Evolutionary conservation across 306 rosid genomes (phyloP).

Genomic region (Pyrus communis): DNA sequence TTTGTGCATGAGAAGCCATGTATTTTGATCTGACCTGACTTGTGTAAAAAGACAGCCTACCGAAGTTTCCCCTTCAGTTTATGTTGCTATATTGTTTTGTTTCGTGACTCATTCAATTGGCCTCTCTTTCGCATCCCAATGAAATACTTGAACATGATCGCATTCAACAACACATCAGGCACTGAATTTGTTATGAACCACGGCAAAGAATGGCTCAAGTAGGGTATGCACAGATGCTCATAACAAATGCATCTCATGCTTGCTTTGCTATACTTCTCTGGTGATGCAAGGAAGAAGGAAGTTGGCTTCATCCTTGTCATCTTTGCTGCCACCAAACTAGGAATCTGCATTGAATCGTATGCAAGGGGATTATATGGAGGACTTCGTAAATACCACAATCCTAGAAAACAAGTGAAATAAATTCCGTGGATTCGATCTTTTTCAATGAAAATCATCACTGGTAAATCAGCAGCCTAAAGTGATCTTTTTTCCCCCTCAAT

Average conservation of each 20-base stretch:
- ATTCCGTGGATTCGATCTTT: too few species aligned
- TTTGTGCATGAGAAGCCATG: not conserved
- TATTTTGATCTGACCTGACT: not conserved
- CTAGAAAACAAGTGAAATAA: too few species aligned
- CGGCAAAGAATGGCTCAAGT: constrained; percentile 22
- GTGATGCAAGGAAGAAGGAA: constrained; percentile 8
- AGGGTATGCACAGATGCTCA: constrained; percentile 14
- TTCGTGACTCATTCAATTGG: constrained; percentile 9
- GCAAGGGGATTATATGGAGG: not conserved
- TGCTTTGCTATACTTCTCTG: constrained; percentile 21
- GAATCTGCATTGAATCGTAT: constrained; percentile 8
- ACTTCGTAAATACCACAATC: not conserved
- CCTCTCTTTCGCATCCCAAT: not conserved
- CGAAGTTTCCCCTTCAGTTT: not conserved
- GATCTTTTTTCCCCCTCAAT: too few species aligned
- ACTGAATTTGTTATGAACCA: not conserved
- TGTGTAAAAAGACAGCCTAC: not conserved
- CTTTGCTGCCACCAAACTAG: constrained; percentile 19
- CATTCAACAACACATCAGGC: constrained; percentile 9
- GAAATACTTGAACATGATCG: not conserved
- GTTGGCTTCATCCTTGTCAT: constrained; percentile 7
- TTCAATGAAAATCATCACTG: too few species aligned
- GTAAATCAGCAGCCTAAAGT: too few species aligned
- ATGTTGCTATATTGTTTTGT: not conserved
- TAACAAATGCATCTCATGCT: constrained; percentile 23